Conservation (phyloP, 2,329 filamentous ascomycete species). For the Immersiporthe knoxdaviesiana region DNA sequence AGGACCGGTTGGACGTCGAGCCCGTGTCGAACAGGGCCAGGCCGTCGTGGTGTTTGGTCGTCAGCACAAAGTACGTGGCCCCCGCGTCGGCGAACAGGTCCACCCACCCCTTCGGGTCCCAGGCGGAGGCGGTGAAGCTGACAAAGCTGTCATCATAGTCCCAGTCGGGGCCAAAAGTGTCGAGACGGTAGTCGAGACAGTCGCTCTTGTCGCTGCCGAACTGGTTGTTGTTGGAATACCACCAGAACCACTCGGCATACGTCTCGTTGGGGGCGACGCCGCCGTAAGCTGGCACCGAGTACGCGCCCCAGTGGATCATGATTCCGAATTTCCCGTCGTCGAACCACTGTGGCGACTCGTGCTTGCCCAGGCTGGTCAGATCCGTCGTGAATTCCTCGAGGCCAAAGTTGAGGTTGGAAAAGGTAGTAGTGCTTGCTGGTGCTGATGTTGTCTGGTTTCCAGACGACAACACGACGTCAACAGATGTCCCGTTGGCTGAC, state of each 20-base stretch:
- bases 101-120: conserved; percentile 56
- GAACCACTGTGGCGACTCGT: conserved; percentile 35
- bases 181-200: conserved; percentile 53
- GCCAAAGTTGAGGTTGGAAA: conserved; percentile 38
- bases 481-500: conserved; percentile 33
- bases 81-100: conserved; percentile 56
- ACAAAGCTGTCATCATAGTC: conserved; percentile 60
- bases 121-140: conserved; percentile 55
- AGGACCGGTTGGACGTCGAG: conserved; percentile 44
- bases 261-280: conserved; percentile 28
- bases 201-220: conserved; percentile 45
- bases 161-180: conserved; percentile 53
- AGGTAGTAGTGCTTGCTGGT: conserved; percentile 1
- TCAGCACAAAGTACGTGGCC: conserved; percentile 53
- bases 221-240: conserved; percentile 48
- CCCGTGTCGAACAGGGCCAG: conserved; percentile 49
- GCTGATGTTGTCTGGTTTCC: conserved; percentile 28
- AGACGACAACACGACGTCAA: conserved; percentile 32
- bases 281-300: conserved; percentile 28
- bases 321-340: conserved; percentile 29
- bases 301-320: conserved; percentile 29
- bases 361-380: conserved; percentile 40
- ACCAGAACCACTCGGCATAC: conserved; percentile 46
- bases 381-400: conserved; percentile 43
- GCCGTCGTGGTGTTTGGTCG: conserved; percentile 53